phyloP scores from a whole-genome alignment of 2,329 filamentous ascomycete species.

The Fusarium mangiferae region DNA sequence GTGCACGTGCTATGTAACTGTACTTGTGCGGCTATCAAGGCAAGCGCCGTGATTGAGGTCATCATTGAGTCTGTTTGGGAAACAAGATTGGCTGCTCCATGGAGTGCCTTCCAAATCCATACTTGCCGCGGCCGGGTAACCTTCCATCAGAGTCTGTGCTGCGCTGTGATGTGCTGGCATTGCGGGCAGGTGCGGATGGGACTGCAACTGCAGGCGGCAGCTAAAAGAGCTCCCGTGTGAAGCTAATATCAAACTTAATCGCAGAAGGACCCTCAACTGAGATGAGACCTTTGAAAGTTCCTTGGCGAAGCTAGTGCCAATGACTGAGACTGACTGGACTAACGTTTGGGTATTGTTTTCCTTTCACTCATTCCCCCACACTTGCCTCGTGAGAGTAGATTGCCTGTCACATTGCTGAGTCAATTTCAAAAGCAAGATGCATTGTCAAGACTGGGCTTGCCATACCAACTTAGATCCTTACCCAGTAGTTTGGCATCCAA shows the following conservation, averaged over 20 bases:
- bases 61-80: slow-evolving; percentile 2
- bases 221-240: slow-evolving; percentile 3
- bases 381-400: neutral
- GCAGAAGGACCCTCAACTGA: neutral
- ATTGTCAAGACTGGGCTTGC: neutral
- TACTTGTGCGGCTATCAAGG: slow-evolving; percentile 5
- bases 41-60: slow-evolving; percentile 29
- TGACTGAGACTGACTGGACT: neutral
- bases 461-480: neutral
- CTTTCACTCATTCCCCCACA: neutral
- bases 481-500: neutral
- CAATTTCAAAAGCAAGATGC: neutral
- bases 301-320: neutral
- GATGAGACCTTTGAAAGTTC: neutral
- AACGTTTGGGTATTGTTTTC: neutral
- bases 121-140: slow-evolving; percentile 38
- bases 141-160: neutral
- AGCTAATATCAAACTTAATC: slow-evolving; percentile 17
- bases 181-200: neutral
- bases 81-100: neutral
- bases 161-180: neutral
- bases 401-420: neutral
- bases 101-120: slow-evolving; percentile 32
- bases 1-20: slow-evolving; percentile 25
- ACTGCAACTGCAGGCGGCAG: slow-evolving; percentile 1